These are phyloP conservation scores for Angophora floribunda DNA, from an alignment of 345 rosid genomes.

Conservation along the genomic window DNA sequence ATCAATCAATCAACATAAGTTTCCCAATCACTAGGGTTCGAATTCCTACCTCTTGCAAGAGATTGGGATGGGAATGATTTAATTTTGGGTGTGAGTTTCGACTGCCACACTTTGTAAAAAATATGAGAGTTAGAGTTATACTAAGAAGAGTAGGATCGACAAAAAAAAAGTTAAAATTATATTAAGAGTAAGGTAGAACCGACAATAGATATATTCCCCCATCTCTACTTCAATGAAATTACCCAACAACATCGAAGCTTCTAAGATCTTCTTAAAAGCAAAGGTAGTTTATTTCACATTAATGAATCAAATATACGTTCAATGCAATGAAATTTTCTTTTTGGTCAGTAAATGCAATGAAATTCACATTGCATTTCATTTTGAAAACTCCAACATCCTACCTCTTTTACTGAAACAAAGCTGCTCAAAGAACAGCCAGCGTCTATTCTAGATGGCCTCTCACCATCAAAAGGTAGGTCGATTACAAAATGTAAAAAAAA, in stretches of 20 bases:
- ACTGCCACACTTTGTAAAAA: too few relatives aligned
- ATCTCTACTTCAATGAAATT: background rate
- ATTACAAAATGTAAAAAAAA: background rate
- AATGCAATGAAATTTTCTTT: background rate
- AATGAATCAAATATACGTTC: background rate
- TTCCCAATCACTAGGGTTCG: too few relatives aligned
- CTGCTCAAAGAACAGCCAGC: background rate
- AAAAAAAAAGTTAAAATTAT: too few relatives aligned
- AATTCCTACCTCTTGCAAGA: too few relatives aligned
- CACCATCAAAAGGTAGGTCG: background rate
- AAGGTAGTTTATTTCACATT: background rate
- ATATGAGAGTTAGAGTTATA: too few relatives aligned
- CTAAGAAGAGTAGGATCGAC: too few relatives aligned
- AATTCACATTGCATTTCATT: background rate
- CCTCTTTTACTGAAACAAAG: background rate
- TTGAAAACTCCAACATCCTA: background rate
- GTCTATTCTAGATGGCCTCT: background rate
- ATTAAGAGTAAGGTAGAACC: too few relatives aligned
- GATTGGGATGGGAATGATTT: too few relatives aligned
- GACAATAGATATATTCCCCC: background rate
- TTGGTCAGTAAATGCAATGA: too few relatives aligned
- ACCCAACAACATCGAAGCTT: background rate
- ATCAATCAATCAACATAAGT: background rate
- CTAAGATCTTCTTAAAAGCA: background rate
- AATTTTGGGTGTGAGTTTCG: too few relatives aligned